Evolutionary conservation across 2,329 filamentous ascomycete genomes (phyloP).

Genomic region (Sarocladiaceae sp.): DNA sequence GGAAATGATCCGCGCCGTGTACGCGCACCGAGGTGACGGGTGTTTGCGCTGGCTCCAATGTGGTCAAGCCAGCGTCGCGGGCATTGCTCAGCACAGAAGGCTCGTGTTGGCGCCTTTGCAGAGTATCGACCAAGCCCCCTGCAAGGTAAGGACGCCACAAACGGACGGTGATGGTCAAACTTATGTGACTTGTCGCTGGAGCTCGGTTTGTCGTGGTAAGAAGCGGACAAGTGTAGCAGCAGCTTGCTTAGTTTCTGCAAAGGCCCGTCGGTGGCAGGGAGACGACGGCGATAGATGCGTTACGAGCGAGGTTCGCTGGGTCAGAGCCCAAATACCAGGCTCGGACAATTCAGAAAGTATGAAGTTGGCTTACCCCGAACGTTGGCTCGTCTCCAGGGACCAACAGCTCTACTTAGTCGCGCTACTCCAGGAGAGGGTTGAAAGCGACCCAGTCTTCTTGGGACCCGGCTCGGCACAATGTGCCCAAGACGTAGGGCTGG

Average conservation of each 20-base stretch:
- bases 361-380: no score
- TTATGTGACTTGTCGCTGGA: no score
- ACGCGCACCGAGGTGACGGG: not conserved
- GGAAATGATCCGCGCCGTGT: not conserved
- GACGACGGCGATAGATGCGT: not conserved
- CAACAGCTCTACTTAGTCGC: not conserved
- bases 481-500: not conserved
- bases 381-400: no score
- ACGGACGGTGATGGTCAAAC: not conserved
- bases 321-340: not conserved
- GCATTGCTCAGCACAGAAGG: not conserved
- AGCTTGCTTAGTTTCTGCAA: no score
- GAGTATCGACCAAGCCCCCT: not conserved
- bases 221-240: no score
- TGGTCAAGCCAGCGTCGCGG: not conserved
- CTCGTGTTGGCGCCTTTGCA: not conserved
- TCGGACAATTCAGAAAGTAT: not conserved
- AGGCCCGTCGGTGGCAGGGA: not conserved
- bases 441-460: constrained; percentile 1
- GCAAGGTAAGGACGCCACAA: not conserved
- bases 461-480: not conserved
- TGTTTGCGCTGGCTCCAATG: not conserved
- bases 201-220: not conserved
- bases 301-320: no score
- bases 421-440: not conserved